Base-by-base conservation (phyloP, 768 basidiomycete species). In the Boletus barrowsii region DNA sequence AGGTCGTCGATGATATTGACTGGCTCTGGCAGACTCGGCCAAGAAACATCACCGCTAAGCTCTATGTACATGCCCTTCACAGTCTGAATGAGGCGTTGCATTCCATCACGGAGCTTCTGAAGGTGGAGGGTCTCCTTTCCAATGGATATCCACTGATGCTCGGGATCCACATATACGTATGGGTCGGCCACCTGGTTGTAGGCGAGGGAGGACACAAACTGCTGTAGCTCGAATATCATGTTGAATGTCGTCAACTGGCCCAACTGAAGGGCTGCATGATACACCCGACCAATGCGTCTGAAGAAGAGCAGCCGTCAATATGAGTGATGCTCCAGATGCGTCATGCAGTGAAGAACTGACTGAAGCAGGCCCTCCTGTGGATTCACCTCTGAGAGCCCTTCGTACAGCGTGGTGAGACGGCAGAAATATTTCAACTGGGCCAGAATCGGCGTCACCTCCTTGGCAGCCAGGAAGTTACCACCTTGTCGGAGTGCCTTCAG, bases 361-460 rank as follows among this genome's bases (percentile, higher is more conserved):
- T 30, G 26, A 26, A 49, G 47, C 39, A 39, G 29, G 7, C 36
- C 36, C 11, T 42, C 40, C 41, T 49, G 40, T 10, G 18, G 29
- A n/a, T 42, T 11, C 11, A 49, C 33, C 29, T 10, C 14, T 10
- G 49, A 42, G 14, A 49, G 40, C 20, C 40, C 49, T 26, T 51
- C 42, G 5, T 51, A 20, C 20, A 51, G 10, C 17, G 49, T 51
- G 22, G 43, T 42, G 3, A 51, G 20, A 13, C 49, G 49, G 32
- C 49, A 51, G 22, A 51, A 51, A 17, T 51, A 51, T 14, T 51
- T 51, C 15, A 51, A 6, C 22, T 42, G 18, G 3, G 49, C 49
- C 30, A 51, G 42, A 35, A 51, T 42, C 5, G 49, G 41, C 3
- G 49, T 51, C 41, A 51, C 20, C 4, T 51, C 42, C 32, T 42